Conservation (phyloP, 305 asterid genomes). For the Solanum hybrid region DNA sequence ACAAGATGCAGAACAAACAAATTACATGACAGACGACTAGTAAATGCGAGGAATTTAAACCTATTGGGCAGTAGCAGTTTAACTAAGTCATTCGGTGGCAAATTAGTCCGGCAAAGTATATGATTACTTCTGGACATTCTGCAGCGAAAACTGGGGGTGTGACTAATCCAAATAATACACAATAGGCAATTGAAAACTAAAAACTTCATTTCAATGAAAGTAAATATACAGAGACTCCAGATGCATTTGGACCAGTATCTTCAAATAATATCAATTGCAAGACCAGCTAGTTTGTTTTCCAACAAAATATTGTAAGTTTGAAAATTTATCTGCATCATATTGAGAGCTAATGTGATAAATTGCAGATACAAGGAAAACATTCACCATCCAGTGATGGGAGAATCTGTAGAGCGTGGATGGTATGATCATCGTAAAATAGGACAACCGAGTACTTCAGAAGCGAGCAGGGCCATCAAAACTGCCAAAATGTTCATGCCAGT, state of each 20-base stretch:
- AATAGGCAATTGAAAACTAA: not conserved
- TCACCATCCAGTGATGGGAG: not conserved
- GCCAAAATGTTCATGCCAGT: not conserved
- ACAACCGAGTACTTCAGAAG: not conserved
- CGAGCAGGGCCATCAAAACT: not conserved
- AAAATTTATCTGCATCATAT: not conserved
- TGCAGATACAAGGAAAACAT: not conserved
- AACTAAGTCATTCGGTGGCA: not conserved
- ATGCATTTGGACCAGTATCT: not conserved
- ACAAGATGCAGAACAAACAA: constrained; percentile 2
- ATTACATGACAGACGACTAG: not conserved
- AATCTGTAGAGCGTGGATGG: not conserved
- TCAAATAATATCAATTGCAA: not conserved
- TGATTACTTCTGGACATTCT: not conserved
- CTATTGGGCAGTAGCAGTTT: not conserved
- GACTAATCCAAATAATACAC: not conserved
- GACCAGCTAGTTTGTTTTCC: not conserved
- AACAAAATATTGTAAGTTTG: not conserved
- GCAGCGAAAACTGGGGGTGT: not conserved
- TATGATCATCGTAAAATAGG: not conserved
- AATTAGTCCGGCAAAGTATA: not conserved
- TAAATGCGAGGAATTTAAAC: not conserved
- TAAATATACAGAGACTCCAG: not conserved
- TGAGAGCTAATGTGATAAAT: not conserved
- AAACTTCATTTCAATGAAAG: not conserved